phyloP scores from a whole-genome alignment of 441 rosid genomes.

The Brassica balearica region DNA sequence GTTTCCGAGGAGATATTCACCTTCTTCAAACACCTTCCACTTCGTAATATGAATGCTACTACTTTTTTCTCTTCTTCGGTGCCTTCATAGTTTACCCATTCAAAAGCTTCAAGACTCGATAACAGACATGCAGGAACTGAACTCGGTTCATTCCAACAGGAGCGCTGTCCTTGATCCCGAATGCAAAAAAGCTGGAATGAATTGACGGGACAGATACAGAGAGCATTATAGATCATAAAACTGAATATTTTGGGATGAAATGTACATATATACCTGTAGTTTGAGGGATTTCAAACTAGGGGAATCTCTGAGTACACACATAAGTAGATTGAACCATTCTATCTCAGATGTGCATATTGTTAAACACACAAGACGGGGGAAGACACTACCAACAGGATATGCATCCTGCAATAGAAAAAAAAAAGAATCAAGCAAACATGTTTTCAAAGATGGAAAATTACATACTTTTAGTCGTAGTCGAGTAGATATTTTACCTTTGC shows the following conservation, averaged over 20 bases:
- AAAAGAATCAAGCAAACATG: neutral
- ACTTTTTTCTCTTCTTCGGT: conserved; percentile 3
- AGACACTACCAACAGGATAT: conserved; percentile 9
- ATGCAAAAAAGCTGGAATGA: neutral
- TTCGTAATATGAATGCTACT: neutral
- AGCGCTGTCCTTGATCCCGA: neutral
- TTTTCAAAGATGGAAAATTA: neutral
- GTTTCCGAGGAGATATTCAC: conserved; percentile 3
- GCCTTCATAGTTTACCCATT: neutral
- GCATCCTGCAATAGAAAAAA: neutral
- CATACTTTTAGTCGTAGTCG: neutral
- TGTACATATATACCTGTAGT: neutral
- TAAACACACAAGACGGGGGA: neutral
- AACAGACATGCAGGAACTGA: conserved; percentile 16
- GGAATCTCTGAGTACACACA: neutral
- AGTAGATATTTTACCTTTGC: conserved; percentile 7
- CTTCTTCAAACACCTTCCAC: conserved; percentile 8
- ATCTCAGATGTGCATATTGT: neutral
- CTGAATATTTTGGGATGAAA: neutral
- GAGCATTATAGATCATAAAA: neutral
- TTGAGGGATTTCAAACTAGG: neutral
- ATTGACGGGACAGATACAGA: neutral
- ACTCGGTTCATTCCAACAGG: conserved; percentile 21
- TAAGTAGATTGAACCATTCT: neutral
- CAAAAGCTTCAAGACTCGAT: neutral